These are phyloP conservation scores for Cladosporium cucumerinum DNA, from an alignment of 2,329 filamentous ascomycete species.

Conservation along the genomic window DNA sequence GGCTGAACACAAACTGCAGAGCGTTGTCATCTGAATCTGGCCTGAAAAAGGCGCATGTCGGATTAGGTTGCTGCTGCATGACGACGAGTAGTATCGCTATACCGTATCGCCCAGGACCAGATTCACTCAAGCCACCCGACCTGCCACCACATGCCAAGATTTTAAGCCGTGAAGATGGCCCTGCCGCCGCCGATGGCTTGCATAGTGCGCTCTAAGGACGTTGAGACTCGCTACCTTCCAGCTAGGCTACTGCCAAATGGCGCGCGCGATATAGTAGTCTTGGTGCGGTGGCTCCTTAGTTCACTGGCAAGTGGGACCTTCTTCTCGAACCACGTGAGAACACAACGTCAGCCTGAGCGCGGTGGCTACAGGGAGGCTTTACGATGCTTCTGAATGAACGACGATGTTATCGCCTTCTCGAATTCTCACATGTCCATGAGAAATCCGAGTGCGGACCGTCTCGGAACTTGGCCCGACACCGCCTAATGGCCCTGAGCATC, in stretches of 20 bases:
- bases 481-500: neutral
- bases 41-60: neutral
- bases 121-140: neutral
- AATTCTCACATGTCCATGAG: neutral
- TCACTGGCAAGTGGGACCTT: neutral
- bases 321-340: neutral
- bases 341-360: neutral
- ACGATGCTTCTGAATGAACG: neutral
- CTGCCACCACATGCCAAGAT: neutral
- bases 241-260: neutral
- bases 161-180: neutral
- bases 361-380: neutral
- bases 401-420: neutral
- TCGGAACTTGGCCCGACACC: slow-evolving; percentile 5
- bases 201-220: neutral
- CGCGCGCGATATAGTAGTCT: neutral
- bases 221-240: neutral
- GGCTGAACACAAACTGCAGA: neutral
- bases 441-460: neutral
- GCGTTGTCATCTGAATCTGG: neutral
- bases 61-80: neutral
- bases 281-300: neutral
- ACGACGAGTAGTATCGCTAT: neutral
- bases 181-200: neutral
- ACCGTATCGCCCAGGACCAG: neutral